Evolutionary conservation across 2,329 filamentous ascomycete species (phyloP), one percentile per base, ranked within the genome.

Genomic region (Orbilia ellipsospora): DNA sequence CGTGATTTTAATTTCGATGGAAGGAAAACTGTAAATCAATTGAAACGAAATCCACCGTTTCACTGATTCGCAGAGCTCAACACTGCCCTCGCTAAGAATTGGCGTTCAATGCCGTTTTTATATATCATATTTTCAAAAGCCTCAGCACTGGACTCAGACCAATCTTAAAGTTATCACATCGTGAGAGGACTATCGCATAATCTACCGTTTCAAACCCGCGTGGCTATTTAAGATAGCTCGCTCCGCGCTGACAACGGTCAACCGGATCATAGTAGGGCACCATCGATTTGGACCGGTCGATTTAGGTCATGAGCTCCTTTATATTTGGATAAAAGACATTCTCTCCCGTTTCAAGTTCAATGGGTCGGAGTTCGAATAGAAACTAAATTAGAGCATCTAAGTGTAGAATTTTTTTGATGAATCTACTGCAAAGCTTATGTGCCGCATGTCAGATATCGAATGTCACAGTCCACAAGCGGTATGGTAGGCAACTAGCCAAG

Each of bases 401-500:
- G 66, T 56, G 66, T 70, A 70, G 66, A 48, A 16, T 18, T 51
- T 48, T 36, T 36, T 36, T 36, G 28, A 36, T 36, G 31, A 10
- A 10, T 36, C 31, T 36, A 16, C 55, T 60, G 62, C 62, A 65
- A 36, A 36, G 36, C 56, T 69, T 69, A 69, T 62, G 64, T 50
- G 66, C 57, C 26, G 66, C 66, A 70, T 60, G 66, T 70, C 40
- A 70, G 66, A 70, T 68, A 51, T 70, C 51, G 62, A 55, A 69
- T 69, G 48, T 61, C 59, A 70, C 56, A 62, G 26, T 6, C 42
- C 42, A 31, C 15, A 56, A 63, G 48, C 40, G 59, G 57, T 50
- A 40, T 48, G 31, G 57, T 50, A 61, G 55, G 57, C 57, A 48
- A 8, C 42, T 3, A 16, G 10, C 36, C 20, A 36, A 36, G 31